Percentiles rank a stretch among this genome's conserved stretches.
These are phyloP conservation scores for Aspergillus flavus DNA, from an alignment of 2,329 filamentous ascomycete species.

Conservation along the genomic window DNA sequence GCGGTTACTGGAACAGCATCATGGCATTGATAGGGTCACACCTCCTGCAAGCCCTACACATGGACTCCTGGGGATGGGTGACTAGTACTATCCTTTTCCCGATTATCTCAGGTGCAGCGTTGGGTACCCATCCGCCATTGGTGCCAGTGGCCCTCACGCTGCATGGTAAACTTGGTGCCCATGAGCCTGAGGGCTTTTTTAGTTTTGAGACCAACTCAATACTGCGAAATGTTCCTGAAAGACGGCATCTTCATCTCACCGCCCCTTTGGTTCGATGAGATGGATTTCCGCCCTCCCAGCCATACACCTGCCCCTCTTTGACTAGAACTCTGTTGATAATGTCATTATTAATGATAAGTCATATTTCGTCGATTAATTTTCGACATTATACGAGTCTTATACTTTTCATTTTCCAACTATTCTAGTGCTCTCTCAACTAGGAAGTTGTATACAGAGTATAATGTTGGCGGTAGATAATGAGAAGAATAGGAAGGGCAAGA, in stretches of 20 bases:
- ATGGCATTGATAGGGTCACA: slow-evolving; percentile 5
- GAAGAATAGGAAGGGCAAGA: background rate
- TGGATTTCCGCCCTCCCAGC: background rate
- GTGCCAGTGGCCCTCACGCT: slow-evolving; percentile 4
- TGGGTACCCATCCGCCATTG: slow-evolving; percentile 13
- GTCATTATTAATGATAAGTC: slow-evolving; percentile 1
- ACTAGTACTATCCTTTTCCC: background rate
- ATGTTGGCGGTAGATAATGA: background rate
- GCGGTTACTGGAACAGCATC: slow-evolving; percentile 16
- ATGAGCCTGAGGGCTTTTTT: background rate
- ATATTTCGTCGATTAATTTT: background rate
- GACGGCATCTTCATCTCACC: background rate
- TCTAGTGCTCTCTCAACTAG: background rate
- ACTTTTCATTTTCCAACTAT: background rate
- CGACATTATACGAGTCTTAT: background rate
- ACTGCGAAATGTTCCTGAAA: slow-evolving; percentile 1
- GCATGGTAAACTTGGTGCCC: slow-evolving; percentile 6
- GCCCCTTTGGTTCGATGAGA: background rate
- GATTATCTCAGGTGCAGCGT: slow-evolving; percentile 1
- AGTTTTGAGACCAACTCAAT: background rate
- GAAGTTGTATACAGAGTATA: background rate
- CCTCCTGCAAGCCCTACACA: slow-evolving; percentile 3
- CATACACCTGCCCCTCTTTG: background rate
- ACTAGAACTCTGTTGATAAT: background rate
- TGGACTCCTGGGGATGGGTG: slow-evolving; percentile 1